phyloP scores from a whole-genome alignment of 2,329 filamentous ascomycete genomes.

The Pezicula radicicola region DNA sequence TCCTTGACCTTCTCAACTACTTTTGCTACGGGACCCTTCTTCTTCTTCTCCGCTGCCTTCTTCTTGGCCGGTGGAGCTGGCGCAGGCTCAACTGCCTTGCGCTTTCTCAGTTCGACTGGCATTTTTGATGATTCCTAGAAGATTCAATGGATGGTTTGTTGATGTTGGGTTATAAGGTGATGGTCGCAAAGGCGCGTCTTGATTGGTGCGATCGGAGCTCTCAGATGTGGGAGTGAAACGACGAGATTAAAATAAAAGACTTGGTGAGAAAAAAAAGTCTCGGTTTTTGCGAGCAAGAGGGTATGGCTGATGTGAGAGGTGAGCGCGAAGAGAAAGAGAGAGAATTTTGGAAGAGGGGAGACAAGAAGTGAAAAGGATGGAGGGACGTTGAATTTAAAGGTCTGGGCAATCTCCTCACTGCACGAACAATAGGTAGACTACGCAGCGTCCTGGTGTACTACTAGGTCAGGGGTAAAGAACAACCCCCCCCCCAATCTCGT shows the following conservation, averaged over 20 bases:
- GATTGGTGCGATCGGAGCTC: slow-evolving; percentile 11
- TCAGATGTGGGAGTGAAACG: slow-evolving; percentile 1
- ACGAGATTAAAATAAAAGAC: too few relatives aligned
- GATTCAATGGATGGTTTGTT: not conserved
- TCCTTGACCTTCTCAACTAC: slow-evolving; percentile 34
- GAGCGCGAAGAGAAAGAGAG: not conserved
- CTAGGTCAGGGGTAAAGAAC: slow-evolving; percentile 15
- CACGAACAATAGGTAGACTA: slow-evolving; percentile 4
- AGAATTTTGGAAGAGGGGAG: slow-evolving; percentile 2
- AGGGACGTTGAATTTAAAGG: slow-evolving; percentile 24
- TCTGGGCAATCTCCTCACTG: slow-evolving; percentile 21
- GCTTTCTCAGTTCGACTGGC: slow-evolving; percentile 59
- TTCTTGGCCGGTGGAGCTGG: slow-evolving; percentile 47
- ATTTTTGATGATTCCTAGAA: slow-evolving; percentile 32
- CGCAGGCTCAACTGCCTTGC: slow-evolving; percentile 46
- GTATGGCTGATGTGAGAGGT: not conserved
- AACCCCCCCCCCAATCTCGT: not conserved
- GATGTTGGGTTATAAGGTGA: slow-evolving; percentile 4
- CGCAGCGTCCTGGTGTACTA: too few relatives aligned
- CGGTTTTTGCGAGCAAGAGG: not conserved
- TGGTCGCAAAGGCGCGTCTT: slow-evolving; percentile 8
- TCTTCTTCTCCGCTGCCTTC: slow-evolving; percentile 42
- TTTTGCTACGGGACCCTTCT: slow-evolving; percentile 38
- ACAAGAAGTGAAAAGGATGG: slow-evolving; percentile 8
- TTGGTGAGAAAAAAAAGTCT: not conserved